Base-by-base conservation (phyloP, 2,329 filamentous ascomycete species). In the Hypoxylon sp. region DNA sequence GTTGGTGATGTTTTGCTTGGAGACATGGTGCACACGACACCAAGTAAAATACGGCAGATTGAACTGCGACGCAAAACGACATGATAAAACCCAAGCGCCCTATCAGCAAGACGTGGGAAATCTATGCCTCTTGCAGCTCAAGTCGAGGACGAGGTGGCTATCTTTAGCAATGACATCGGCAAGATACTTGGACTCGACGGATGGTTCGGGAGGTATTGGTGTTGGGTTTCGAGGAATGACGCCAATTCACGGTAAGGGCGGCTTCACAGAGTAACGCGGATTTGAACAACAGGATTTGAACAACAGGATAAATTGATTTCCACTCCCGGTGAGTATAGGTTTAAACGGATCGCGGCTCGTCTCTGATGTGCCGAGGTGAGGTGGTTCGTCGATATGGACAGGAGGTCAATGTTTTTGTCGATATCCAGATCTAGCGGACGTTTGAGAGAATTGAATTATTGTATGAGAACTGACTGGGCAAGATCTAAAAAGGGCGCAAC, bases 1-100 rank as follows among this genome's bases (percentile, higher is more conserved):
- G 90, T 70, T 90, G 87, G 67, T 88, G 88, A 74, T 91, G 86
- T 53, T 85, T 84, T 64, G 90, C 85, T 69, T 91, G 87, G 59
- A 89, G 84, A 79, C 93, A 97, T 78, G 91, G 91, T 65, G 90
- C 89, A 75, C 91, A 94, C 58, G 91, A 90, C 62, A 91, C 80
- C 69, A 92, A 84, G 80, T 92, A 93, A 82, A 93, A 94, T 75
- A 92, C 80, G 68, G 89, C 90, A 55, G 91, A 93, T 77, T 92
- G 91, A 30, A 92, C 81, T 72, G 87, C 87, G 63, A 86, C 82
- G 59, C 81, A 79, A 67, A 89, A 79, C 62, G 83, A 83, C 83
- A 85, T 85, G 57, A 57, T 67, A 57, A 8, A 26, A 50, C 30
- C 24, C 13, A 39, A 28, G 20, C 34, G n/a, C 11, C 46, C 34